Conservation (phyloP, 768 basidiomycete species). For the Russula emetica region DNA sequence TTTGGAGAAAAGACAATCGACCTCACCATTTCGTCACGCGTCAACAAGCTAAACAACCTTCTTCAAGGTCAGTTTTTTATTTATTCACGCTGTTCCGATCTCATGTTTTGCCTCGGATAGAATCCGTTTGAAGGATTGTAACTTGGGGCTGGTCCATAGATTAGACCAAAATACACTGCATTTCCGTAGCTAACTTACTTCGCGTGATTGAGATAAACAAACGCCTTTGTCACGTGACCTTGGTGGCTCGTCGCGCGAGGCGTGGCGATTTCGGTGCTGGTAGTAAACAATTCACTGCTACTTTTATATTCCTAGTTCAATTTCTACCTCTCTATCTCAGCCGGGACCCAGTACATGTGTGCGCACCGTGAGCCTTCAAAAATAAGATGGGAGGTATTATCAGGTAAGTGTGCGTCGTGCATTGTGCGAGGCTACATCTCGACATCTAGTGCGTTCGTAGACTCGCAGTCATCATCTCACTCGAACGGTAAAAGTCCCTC, state of each 20-base stretch:
- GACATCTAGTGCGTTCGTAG: conserved; percentile 7
- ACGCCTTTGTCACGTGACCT: conserved; percentile 7
- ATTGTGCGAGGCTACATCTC: not conserved
- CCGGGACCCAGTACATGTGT: conserved; percentile 1
- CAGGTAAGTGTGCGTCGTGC: not conserved
- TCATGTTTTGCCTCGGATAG: conserved; percentile 4
- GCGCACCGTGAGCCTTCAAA: conserved; percentile 8
- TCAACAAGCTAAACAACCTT: conserved; percentile 90
- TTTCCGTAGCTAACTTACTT: not conserved
- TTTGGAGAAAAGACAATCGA: conserved; percentile 99
- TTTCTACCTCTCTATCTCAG: not conserved
- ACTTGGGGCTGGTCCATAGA: conserved; percentile 4
- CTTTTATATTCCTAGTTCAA: not conserved
- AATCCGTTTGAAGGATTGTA: conserved; percentile 25
- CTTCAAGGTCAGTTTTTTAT: conserved; percentile 61
- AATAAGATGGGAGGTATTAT: conserved; percentile 8
- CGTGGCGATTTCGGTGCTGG: not conserved
- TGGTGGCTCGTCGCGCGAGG: not conserved
- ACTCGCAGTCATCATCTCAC: conserved; percentile 5
- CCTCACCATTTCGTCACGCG: conserved; percentile 87
- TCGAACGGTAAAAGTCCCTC: not conserved
- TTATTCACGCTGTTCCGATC: conserved; percentile 4
- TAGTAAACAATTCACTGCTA: not conserved
- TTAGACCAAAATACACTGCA: conserved; percentile 8
- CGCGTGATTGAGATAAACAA: not conserved